Evolutionary conservation across 345 rosid species (phyloP).

Genomic region (Pseudoturritis turrita): DNA sequence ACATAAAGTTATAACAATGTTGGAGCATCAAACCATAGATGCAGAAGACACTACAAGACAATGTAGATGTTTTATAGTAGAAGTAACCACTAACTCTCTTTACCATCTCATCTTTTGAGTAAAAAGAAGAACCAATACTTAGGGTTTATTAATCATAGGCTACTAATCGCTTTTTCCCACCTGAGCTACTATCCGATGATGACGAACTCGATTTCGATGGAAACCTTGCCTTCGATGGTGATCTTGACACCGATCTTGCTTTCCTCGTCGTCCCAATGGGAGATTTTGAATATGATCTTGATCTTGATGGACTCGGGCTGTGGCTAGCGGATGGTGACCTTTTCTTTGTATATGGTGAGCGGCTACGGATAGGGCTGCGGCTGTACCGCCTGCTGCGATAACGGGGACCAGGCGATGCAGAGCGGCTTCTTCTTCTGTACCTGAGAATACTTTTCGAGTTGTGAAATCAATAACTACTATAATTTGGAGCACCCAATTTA

Average conservation of each 20-base stretch:
- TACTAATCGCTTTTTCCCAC: constrained; percentile 58
- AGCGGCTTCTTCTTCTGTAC: constrained; percentile 71
- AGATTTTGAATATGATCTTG: constrained; percentile 57
- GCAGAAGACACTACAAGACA: background rate
- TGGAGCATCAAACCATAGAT: background rate
- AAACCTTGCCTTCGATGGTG: constrained; percentile 49
- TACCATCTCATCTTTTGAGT: background rate
- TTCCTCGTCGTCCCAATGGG: constrained; percentile 43
- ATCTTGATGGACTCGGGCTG: constrained; percentile 55
- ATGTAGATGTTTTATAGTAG: background rate
- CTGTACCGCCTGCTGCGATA: constrained; percentile 48
- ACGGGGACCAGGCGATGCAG: constrained; percentile 61
- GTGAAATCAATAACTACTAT: background rate
- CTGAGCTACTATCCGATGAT: constrained; percentile 61
- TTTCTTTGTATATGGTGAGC: constrained; percentile 42
- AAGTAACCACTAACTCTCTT: background rate
- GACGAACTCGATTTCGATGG: constrained; percentile 51
- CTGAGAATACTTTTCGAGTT: constrained; percentile 41
- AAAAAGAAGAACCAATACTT: background rate
- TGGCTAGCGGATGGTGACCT: constrained; percentile 54
- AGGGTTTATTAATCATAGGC: constrained; percentile 42
- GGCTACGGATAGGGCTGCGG: constrained; percentile 59
- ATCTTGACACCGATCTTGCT: constrained; percentile 42
- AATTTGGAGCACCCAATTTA: background rate
- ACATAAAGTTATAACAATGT: background rate